Conservation (phyloP, 2,329 filamentous ascomycete genomes). For the Colletotrichum euphorbiae region DNA sequence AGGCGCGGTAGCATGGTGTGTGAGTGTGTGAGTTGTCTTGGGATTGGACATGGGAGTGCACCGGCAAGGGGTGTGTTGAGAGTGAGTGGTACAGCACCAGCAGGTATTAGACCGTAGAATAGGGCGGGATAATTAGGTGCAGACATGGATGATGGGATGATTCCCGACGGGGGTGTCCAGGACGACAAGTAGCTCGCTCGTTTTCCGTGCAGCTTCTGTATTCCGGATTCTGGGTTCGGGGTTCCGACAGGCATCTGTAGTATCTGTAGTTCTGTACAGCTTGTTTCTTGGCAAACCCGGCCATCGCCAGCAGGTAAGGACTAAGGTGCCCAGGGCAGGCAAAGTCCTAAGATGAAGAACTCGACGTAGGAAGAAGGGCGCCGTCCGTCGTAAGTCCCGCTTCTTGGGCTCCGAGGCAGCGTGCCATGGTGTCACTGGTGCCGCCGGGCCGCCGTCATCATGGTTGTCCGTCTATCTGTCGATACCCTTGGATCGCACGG, state of each 20-base stretch:
- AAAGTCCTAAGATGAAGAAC: not conserved
- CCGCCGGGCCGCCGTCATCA: conserved; percentile 22
- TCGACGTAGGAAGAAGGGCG: conserved; percentile 9
- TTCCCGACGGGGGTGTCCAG: conserved; percentile 17
- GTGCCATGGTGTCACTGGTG: conserved; percentile 22
- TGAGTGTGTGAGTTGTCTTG: conserved; percentile 26
- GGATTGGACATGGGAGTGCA: conserved; percentile 35
- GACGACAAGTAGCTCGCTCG: conserved; percentile 31
- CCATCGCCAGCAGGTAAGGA: no score
- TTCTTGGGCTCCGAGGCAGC: conserved; percentile 14
- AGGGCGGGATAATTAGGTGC: no score
- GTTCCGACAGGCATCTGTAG: conserved; percentile 17
- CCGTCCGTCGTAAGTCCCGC: conserved; percentile 18
- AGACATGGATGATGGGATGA: conserved; percentile 24
- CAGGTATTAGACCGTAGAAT: no score
- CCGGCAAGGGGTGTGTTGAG: conserved; percentile 21
- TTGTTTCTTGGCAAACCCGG: not conserved
- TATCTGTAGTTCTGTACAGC: conserved; percentile 14
- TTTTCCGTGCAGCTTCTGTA: conserved; percentile 29
- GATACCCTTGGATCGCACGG: conserved; percentile 18
- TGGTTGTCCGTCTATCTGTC: not conserved
- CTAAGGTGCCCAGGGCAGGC: no score
- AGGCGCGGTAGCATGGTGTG: conserved; percentile 25
- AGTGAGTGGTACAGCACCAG: conserved; percentile 7
- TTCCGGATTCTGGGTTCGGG: not conserved